Evolutionary conservation across 2,329 filamentous ascomycete genomes (phyloP).

Genomic region (Aureobasidium leucospermi): DNA sequence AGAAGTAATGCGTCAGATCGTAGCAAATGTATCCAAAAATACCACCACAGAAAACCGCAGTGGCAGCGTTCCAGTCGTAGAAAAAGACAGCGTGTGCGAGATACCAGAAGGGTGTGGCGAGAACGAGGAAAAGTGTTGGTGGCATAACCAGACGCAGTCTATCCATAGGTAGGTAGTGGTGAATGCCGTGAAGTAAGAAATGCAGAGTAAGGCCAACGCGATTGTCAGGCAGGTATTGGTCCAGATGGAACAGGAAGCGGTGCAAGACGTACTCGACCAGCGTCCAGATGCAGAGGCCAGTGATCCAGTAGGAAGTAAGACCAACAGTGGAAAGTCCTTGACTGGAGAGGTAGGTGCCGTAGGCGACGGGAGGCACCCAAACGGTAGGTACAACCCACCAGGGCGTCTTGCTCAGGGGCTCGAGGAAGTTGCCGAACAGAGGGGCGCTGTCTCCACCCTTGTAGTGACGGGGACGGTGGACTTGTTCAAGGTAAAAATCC

Average conservation of each 20-base stretch:
- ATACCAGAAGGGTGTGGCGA: conserved; percentile 88
- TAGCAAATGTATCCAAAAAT: conserved; percentile 96
- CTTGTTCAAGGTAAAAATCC: conserved; percentile 93
- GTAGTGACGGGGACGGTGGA: conserved; percentile 93
- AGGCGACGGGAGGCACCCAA: conserved; percentile 76
- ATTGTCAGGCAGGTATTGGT: conserved; percentile 89
- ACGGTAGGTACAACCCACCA: conserved; percentile 84
- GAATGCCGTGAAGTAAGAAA: conserved; percentile 92
- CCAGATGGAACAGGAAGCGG: conserved; percentile 87
- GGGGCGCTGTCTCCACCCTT: conserved; percentile 87
- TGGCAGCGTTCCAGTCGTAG: conserved; percentile 76
- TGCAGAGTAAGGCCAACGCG: conserved; percentile 77
- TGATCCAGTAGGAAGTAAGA: conserved; percentile 54
- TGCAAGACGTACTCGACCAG: conserved; percentile 85
- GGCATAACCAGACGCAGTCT: conserved; percentile 96
- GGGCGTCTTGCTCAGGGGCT: conserved; percentile 88
- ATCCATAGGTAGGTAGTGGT: conserved; percentile 99
- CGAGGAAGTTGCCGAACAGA: conserved; percentile 95
- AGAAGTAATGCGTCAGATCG: conserved; percentile 96
- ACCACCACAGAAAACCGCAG: conserved; percentile 76
- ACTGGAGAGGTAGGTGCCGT: conserved; percentile 61
- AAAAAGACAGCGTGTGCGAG: conserved; percentile 75
- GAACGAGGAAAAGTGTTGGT: conserved; percentile 72
- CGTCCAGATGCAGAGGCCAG: conserved; percentile 76
- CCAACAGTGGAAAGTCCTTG: conserved; percentile 47